These are phyloP conservation scores for Fusarium sp. DNA, from an alignment of 2,329 filamentous ascomycete species.

Conservation along the genomic window DNA sequence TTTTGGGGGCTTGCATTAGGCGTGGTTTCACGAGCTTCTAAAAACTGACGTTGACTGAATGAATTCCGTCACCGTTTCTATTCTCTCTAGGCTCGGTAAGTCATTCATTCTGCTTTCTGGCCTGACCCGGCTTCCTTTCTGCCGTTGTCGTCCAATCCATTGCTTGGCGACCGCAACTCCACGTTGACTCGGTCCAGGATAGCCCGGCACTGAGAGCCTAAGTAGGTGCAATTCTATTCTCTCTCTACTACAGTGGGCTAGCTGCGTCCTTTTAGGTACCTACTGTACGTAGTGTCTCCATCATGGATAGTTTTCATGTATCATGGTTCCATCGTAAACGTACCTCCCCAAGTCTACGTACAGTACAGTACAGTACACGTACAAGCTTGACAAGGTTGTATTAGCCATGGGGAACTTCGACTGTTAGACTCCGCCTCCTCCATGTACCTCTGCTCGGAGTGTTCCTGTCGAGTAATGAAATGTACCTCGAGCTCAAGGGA, in stretches of 20 bases:
- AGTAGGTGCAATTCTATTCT: not conserved
- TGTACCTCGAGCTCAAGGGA: slow-evolving; percentile 31
- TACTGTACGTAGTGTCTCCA: slow-evolving; percentile 35
- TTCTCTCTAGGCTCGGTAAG: not conserved
- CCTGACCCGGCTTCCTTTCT: slow-evolving; percentile 24
- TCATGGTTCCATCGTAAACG: slow-evolving; percentile 34
- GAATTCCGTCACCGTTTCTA: slow-evolving; percentile 38
- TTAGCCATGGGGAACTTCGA: slow-evolving; percentile 37
- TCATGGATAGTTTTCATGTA: slow-evolving; percentile 35
- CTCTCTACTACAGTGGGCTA: slow-evolving; percentile 22
- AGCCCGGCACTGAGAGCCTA: slow-evolving; percentile 27
- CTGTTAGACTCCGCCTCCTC: slow-evolving; percentile 25
- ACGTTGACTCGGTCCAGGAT: slow-evolving; percentile 14
- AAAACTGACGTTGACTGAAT: slow-evolving; percentile 21
- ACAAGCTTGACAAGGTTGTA: slow-evolving; percentile 35
- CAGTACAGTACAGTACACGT: not conserved
- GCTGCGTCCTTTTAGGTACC: slow-evolving; percentile 32
- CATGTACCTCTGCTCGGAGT: slow-evolving; percentile 23
- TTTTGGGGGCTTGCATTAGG: slow-evolving; percentile 9
- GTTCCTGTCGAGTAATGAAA: slow-evolving; percentile 37
- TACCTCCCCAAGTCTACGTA: slow-evolving; percentile 7
- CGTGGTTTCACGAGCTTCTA: slow-evolving; percentile 1
- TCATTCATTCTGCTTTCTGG: slow-evolving; percentile 10
- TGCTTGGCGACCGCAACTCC: slow-evolving; percentile 26
- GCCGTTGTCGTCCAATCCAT: slow-evolving; percentile 6